These are phyloP conservation scores for Apiosordaria backusii DNA, from an alignment of 495 filamentous ascomycete genomes.

Conservation along the genomic window DNA sequence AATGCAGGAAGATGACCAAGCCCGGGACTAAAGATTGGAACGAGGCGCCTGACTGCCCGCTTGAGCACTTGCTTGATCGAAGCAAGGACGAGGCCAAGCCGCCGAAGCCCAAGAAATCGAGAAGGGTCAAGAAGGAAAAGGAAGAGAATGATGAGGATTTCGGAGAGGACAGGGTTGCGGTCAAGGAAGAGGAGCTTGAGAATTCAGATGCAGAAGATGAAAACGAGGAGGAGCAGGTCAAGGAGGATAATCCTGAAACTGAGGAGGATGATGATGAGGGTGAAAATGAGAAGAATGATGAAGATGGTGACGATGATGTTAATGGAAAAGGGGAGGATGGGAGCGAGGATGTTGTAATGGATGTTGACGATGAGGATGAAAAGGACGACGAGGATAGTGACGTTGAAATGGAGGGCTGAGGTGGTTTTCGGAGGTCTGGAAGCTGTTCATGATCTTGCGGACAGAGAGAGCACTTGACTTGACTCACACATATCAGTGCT, in stretches of 20 bases:
- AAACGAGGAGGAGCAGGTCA: neutral
- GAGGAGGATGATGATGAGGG: neutral
- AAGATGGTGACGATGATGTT: no score
- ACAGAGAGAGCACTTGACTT: neutral
- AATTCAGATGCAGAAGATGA: neutral
- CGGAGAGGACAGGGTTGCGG: neutral
- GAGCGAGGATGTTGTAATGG: neutral
- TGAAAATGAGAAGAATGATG: neutral
- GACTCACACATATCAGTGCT: neutral
- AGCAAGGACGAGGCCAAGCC: slow-evolving; percentile 20
- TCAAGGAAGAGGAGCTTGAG: neutral
- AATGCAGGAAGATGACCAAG: slow-evolving; percentile 63
- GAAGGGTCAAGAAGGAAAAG: neutral
- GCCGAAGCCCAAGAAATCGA: slow-evolving; percentile 5
- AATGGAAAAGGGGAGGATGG: neutral
- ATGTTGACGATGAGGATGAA: neutral
- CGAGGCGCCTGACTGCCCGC: slow-evolving; percentile 37
- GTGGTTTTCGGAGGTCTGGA: no score
- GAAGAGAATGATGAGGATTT: neutral
- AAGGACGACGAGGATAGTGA: neutral
- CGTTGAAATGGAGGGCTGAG: neutral
- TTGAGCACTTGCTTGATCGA: slow-evolving; percentile 46
- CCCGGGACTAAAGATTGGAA: slow-evolving; percentile 46
- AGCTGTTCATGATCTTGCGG: neutral
- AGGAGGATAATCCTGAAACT: neutral